These are phyloP conservation scores for Cunninghamia lanceolata DNA, from an alignment of 75 land plant genomes.

Conservation along the genomic window DNA sequence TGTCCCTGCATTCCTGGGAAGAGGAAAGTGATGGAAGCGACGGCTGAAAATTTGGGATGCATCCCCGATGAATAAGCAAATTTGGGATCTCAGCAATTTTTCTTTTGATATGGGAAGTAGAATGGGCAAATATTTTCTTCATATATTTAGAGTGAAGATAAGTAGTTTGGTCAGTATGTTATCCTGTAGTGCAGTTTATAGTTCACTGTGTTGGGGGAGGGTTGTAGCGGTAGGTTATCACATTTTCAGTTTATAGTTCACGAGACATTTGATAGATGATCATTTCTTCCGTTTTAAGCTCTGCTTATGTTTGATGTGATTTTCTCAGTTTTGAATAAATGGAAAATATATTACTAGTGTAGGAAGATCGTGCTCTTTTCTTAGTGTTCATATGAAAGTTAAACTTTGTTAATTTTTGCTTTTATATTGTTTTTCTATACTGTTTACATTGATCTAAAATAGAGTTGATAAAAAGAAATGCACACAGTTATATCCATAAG, in stretches of 20 bases:
- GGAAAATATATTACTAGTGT: too few species aligned
- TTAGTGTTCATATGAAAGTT: too few species aligned
- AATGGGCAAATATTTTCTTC: neutral
- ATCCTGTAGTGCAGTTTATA: neutral
- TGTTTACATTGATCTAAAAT: too few species aligned
- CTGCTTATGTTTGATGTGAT: neutral
- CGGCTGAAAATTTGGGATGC: neutral
- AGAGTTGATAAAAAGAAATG: too few species aligned
- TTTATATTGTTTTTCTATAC: too few species aligned
- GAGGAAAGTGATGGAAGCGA: neutral
- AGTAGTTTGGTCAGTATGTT: neutral
- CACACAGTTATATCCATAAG: too few species aligned
- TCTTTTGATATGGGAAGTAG: neutral
- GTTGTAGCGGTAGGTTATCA: constrained; percentile 1
- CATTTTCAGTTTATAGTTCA: neutral
- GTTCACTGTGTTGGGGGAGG: constrained; percentile 13
- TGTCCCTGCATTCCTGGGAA: neutral
- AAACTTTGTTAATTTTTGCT: too few species aligned
- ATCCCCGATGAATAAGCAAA: neutral
- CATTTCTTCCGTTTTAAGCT: too few species aligned
- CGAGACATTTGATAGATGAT: too few species aligned
- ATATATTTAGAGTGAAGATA: neutral
- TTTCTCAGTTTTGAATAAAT: too few species aligned
- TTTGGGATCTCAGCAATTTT: neutral
- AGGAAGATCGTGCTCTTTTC: neutral